Conservation (phyloP, 768 basidiomycete genomes). For the Phlebiopsis gigantea region DNA sequence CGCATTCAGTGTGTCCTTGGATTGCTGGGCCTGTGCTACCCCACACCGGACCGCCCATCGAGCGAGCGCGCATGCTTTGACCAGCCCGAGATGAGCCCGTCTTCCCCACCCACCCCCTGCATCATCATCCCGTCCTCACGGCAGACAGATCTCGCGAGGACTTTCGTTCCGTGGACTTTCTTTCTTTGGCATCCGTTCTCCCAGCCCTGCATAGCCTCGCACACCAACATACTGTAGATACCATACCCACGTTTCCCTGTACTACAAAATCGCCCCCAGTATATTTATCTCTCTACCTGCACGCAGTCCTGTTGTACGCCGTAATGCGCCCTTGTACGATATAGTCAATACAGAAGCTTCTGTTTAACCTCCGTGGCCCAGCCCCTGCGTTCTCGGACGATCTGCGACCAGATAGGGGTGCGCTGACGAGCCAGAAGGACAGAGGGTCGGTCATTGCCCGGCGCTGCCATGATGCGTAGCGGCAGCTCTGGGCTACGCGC, state of each 20-base stretch:
- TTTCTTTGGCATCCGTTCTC: background rate
- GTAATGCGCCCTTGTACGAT: too few species aligned
- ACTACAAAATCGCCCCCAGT: background rate
- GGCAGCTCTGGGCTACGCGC: too few species aligned
- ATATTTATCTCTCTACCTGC: conserved; percentile 1
- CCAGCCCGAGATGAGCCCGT: conserved; percentile 7
- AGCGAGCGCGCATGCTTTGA: conserved; percentile 2
- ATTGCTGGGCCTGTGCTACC: background rate
- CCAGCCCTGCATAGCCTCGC: background rate
- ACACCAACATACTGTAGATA: conserved; percentile 4
- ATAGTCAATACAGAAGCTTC: background rate
- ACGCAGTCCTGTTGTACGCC: background rate
- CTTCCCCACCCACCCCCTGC: background rate
- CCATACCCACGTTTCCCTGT: background rate
- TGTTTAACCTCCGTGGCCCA: too few species aligned
- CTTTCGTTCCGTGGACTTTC: background rate
- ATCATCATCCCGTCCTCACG: background rate
- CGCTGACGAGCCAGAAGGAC: too few species aligned
- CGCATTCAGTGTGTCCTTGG: background rate
- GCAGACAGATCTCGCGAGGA: background rate
- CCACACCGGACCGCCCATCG: conserved; percentile 5
- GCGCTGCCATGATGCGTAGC: too few species aligned
- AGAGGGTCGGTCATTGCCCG: too few species aligned
- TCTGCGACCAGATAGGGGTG: too few species aligned
- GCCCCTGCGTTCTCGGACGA: too few species aligned